phyloP scores from a whole-genome alignment of 2,329 filamentous ascomycete species.

The Paracoccidioides lutzii region DNA sequence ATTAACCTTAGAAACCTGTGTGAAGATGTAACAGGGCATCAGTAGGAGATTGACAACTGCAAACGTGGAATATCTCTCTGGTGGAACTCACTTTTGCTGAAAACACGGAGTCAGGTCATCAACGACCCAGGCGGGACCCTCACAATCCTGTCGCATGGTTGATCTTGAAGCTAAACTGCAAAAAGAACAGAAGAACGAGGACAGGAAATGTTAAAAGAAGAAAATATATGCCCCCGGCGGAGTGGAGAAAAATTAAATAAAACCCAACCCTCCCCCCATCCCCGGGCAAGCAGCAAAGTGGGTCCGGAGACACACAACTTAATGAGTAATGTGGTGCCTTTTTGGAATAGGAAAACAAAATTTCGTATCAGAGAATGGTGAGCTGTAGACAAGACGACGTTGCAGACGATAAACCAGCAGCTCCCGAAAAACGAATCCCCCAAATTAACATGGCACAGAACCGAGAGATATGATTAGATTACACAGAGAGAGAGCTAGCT shows the following conservation, averaged over 20 bases:
- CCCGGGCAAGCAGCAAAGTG: too few relatives aligned
- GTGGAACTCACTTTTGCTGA: constrained; percentile 37
- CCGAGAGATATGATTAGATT: not conserved
- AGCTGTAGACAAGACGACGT: not conserved
- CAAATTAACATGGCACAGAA: not conserved
- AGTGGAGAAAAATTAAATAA: not conserved
- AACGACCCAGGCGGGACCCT: constrained; percentile 44
- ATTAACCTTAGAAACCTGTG: constrained; percentile 65
- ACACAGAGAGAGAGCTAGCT: not conserved
- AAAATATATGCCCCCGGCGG: not conserved
- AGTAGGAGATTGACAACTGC: not conserved
- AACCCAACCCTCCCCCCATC: too few relatives aligned
- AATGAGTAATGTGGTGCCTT: too few relatives aligned
- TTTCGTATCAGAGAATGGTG: not conserved
- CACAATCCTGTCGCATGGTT: constrained; percentile 35
- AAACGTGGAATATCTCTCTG: not conserved
- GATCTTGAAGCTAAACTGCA: not conserved
- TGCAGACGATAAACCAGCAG: not conserved
- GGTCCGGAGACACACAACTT: too few relatives aligned
- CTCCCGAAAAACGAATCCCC: not conserved
- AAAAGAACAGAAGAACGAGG: not conserved
- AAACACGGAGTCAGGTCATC: constrained; percentile 53
- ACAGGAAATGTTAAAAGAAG: not conserved
- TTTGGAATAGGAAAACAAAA: too few relatives aligned
- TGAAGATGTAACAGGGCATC: constrained; percentile 1